A percentile compares a stretch with the other conserved stretches of the same genome.
phyloP scores from a whole-genome alignment of 345 rosid species.

The Ailanthus altissimus region DNA sequence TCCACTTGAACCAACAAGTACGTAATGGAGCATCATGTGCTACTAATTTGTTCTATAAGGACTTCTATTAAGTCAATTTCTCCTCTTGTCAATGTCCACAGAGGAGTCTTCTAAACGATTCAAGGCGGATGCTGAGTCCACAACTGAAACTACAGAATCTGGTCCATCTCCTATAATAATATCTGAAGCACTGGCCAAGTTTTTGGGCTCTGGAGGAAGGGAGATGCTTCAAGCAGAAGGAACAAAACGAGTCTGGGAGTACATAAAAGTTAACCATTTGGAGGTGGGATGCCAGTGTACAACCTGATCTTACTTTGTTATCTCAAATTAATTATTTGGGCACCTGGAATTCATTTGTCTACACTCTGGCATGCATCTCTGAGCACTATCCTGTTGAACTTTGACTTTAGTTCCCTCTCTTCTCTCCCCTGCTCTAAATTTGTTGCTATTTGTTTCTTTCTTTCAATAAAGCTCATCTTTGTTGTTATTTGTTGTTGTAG shows the following conservation, averaged over 20 bases:
- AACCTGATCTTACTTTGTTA: constrained; percentile 1
- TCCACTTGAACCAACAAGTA: constrained; percentile 84
- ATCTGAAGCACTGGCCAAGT: constrained; percentile 83
- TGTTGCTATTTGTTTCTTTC: neutral
- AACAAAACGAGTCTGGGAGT: constrained; percentile 69
- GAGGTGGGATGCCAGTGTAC: constrained; percentile 52
- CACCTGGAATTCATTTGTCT: constrained; percentile 1
- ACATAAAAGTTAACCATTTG: constrained; percentile 65
- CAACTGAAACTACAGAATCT: constrained; percentile 47
- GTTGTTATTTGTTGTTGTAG: neutral
- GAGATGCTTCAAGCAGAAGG: constrained; percentile 68
- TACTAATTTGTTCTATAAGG: neutral
- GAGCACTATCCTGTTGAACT: neutral
- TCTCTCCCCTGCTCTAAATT: neutral
- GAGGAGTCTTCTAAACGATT: constrained; percentile 74
- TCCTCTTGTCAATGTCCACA: constrained; percentile 30
- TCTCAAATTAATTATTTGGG: constrained; percentile 7
- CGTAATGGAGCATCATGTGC: constrained; percentile 19
- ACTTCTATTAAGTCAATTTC: constrained; percentile 12
- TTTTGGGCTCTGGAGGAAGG: constrained; percentile 63
- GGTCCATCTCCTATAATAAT: constrained; percentile 44
- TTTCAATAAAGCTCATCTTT: neutral
- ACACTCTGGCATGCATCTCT: neutral
- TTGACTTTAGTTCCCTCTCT: constrained; percentile 11
- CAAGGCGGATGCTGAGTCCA: constrained; percentile 61